Base-by-base conservation (phyloP, 495 filamentous ascomycete genomes). In the Penicillium argentinense region DNA sequence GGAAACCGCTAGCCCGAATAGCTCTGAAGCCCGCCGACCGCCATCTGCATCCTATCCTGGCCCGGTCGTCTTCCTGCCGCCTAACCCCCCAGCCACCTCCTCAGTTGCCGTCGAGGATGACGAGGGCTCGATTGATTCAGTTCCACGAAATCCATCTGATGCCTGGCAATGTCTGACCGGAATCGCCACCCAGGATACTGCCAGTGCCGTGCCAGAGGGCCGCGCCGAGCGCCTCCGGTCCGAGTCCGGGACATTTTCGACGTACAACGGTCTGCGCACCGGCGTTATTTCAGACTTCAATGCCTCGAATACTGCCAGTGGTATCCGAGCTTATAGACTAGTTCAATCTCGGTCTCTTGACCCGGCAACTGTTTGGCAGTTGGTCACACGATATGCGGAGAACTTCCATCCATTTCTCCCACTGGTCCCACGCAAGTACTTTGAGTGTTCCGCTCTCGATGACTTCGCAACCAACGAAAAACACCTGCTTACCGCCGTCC, bases 381-480 rank as follows among this genome's bases (percentile, higher is more conserved):
- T 84, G 45, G 64, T 84, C 27, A 59, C 62, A 13, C 74, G 77
- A 27, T 84, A 79, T 37, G 72, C 69, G 12, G 65, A 77, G 23
- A 66, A 77, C 42, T 85, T 82, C 50, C 80, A 85, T 55, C 80
- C 79, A 4, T 84, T 79, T 59, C 81, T 83, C 26, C 82, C 82
- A 2, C 57, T 85, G 14, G 81, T 82, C 0, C 78, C 78, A 0
- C 66, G 68, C 12, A 69, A 72, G 34, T 77, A 78, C 24, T 81
- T 85, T 37, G 66, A 78, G 27, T 67, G 71, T 18, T 43, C 57
- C 5, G 68, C 70, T 21, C 58, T 81, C 5, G 69, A 75, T 34
- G 60, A 73, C 9, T 81, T 76, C 42, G 70, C 77, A 12, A 59
- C 57, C 1, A 71, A 74, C 30, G 81, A 85, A 56, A 77, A 74